Conservation (phyloP, 1,284 basidiomycete genomes). For the Cutaneotrichosporon daszewskae region DNA sequence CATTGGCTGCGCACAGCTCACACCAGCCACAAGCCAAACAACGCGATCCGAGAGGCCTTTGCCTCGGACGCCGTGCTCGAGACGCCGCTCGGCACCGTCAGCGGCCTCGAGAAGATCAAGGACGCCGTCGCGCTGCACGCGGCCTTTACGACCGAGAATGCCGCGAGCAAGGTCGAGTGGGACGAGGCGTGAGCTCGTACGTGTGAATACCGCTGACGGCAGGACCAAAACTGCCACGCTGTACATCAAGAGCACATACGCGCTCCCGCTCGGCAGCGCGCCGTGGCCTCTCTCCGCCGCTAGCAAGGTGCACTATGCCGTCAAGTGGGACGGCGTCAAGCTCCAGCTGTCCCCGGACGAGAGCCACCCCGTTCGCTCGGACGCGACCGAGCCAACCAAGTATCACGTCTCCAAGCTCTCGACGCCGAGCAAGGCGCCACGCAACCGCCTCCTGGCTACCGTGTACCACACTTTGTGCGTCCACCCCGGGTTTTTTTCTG, state of each 20-base stretch:
- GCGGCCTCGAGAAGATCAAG: slow-evolving; percentile 28
- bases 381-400: slow-evolving; percentile 16
- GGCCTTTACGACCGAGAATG: slow-evolving; percentile 13
- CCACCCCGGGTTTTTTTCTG: neutral
- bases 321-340: slow-evolving; percentile 15
- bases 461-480: slow-evolving; percentile 23
- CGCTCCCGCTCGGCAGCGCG: slow-evolving; percentile 15
- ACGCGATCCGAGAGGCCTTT: slow-evolving; percentile 33
- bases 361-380: slow-evolving; percentile 13
- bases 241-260: slow-evolving; percentile 20
- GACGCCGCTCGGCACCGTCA: slow-evolving; percentile 14
- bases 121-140: slow-evolving; percentile 26
- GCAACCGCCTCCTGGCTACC: slow-evolving; percentile 3
- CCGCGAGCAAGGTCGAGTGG: slow-evolving; percentile 29
- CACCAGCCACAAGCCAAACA: slow-evolving; percentile 24
- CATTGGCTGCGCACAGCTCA: neutral
- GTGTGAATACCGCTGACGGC: neutral
- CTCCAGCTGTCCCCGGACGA: slow-evolving; percentile 26
- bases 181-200: slow-evolving; percentile 27
- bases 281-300: slow-evolving; percentile 12
- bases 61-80: slow-evolving; percentile 27
- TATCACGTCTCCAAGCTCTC: slow-evolving; percentile 34
- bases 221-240: slow-evolving; percentile 26
- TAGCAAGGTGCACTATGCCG: slow-evolving; percentile 4
- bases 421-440: slow-evolving; percentile 7